Base-by-base conservation (phyloP, 148 eudicot species). In the Gaultheria prostrata region DNA sequence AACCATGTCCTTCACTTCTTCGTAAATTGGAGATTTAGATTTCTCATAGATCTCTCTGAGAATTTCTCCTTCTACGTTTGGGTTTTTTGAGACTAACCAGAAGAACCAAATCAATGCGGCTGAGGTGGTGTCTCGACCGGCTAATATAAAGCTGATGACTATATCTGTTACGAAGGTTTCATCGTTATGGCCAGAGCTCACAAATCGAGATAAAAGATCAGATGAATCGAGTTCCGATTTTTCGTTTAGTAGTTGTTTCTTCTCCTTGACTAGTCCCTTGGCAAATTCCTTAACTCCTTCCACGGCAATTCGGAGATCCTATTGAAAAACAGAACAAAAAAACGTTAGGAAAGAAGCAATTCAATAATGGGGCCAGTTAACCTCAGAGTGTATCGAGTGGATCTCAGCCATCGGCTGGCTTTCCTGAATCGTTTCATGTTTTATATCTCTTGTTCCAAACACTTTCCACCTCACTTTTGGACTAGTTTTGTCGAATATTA, bases 61-160 rank as follows among this genome's bases (percentile, higher is more conserved):
- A 15, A 86, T 80, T 24, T 83, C 39, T 0, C 8, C 39, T 45
- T 86, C 85, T n/a, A 74, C 79, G 0, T 50, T 26, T 2, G 83
- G 83, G 33, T 83, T 46, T 69, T 20, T 80, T 15, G 75, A 45
- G 12, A 86, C 46, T 6, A 86, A 61, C 88, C 85, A 86, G 67
- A 86, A 86, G 63, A 24, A 80, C 76, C 86, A 86, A 7, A 12
- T 67, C 69, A 78, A 20, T 4, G 72, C 82, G 6, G 86, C 84
- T 32, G 86, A 86, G 1, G 88, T 83, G 0, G 88, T 86, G 82
- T 86, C 86, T 2, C 86, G 80, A 8, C 88, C 88, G 0, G 86
- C 88, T 13, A 86, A 32, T 28, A 86, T 80, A 32, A 86, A 86
- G 79, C 88, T 80, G 75, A 86, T 80, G 14, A 76, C 84, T 35